Percentiles rank a stretch among this genome's conserved stretches.
Evolutionary conservation across 2,329 filamentous ascomycete genomes (phyloP).

Genomic region (Penicillium sp.): DNA sequence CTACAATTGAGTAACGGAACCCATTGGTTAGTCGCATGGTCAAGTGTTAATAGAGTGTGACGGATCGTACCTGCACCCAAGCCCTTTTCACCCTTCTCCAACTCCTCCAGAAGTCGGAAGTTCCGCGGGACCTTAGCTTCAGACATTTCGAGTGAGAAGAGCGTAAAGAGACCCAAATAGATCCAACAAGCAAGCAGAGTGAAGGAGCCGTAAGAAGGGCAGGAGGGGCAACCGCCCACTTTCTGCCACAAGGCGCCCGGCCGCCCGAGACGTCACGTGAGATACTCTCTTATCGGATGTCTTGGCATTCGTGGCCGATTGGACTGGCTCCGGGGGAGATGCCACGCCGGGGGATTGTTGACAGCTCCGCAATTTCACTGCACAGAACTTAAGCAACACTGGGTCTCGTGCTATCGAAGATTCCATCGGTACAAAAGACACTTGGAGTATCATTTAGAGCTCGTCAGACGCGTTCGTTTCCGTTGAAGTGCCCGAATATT

Average conservation of each 20-base stretch:
- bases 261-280: slow-evolving; percentile 22
- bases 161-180: background rate
- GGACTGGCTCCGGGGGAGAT: slow-evolving; percentile 27
- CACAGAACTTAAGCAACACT: background rate
- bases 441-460: background rate
- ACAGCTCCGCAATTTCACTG: slow-evolving; percentile 18
- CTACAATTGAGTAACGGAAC: slow-evolving; percentile 50
- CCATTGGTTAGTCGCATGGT: slow-evolving; percentile 26
- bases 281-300: slow-evolving; percentile 27
- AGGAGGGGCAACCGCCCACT: slow-evolving; percentile 23
- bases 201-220: background rate
- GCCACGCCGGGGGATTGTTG: slow-evolving; percentile 26
- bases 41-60: slow-evolving; percentile 8
- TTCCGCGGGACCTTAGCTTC: slow-evolving; percentile 89
- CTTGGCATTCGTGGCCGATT: slow-evolving; percentile 25
- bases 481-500: slow-evolving; percentile 7
- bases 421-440: background rate
- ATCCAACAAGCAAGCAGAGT: background rate
- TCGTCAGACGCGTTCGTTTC: too few relatives aligned
- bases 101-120: slow-evolving; percentile 93
- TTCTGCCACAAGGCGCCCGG: slow-evolving; percentile 6
- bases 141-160: slow-evolving; percentile 49
- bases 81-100: slow-evolving; percentile 99
- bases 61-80: slow-evolving; percentile 71
- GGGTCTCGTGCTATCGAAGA: background rate